These are phyloP conservation scores for Onygenales sp. DNA, from an alignment of 2,329 filamentous ascomycete species.

Conservation along the genomic window DNA sequence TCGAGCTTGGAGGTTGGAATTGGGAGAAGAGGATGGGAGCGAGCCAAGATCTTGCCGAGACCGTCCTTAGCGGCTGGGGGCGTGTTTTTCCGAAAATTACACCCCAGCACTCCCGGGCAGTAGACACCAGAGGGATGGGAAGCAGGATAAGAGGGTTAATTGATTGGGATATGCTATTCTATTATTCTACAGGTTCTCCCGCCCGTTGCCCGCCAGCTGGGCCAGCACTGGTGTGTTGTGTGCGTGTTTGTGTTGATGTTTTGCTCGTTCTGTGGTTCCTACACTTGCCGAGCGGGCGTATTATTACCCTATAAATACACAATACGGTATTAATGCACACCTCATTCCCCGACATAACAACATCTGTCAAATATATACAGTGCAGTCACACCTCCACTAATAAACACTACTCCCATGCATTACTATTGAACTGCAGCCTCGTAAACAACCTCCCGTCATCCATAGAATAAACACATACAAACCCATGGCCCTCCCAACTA, in stretches of 20 bases:
- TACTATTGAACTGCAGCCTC: no score
- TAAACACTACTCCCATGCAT: no score
- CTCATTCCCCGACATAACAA: no score
- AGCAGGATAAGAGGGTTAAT: background rate
- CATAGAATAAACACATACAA: no score
- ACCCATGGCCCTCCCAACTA: no score
- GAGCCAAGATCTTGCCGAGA: constrained; percentile 41
- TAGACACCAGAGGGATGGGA: no score
- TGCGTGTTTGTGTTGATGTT: background rate
- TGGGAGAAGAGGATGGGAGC: constrained; percentile 64
- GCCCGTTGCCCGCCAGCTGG: background rate
- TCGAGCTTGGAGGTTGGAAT: constrained; percentile 33
- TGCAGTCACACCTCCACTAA: no score
- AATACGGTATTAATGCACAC: background rate
- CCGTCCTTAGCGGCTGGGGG: constrained; percentile 14
- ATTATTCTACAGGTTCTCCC: background rate
- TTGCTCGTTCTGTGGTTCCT: background rate
- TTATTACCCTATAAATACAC: background rate
- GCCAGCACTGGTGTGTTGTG: background rate
- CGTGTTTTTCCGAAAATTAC: background rate
- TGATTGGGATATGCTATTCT: background rate
- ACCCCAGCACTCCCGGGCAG: no score
- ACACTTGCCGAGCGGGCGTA: background rate
- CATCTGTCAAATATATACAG: no score
- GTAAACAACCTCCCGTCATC: no score